A percentile compares a stretch with the other conserved stretches of the same genome.
phyloP scores from a whole-genome alignment of 805 yeast species.

The Monosporozyma aerobia region DNA sequence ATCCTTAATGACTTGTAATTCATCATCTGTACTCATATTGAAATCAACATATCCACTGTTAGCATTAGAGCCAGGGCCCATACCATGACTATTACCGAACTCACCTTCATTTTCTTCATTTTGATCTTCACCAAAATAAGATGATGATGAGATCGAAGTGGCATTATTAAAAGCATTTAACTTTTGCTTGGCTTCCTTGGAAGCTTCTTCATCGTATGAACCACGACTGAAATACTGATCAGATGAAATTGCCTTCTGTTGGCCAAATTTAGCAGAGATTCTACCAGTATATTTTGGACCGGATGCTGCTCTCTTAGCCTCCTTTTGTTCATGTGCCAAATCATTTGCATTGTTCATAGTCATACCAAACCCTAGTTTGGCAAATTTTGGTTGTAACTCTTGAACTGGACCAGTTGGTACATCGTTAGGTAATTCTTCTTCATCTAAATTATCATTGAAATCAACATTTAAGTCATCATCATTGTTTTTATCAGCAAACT shows the following conservation, averaged over 20 bases:
- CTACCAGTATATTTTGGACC: constrained; percentile 65
- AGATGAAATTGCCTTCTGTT: constrained; percentile 89
- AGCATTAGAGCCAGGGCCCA: constrained; percentile 9
- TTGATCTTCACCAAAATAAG: constrained; percentile 85
- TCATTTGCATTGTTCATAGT: constrained; percentile 50
- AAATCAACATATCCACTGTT: constrained; percentile 52
- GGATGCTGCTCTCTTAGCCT: constrained; percentile 34
- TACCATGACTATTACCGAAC: constrained; percentile 13
- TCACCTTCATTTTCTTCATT: constrained; percentile 32
- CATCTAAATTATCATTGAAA: constrained; percentile 10
- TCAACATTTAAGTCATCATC: constrained; percentile 8
- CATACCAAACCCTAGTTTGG: constrained; percentile 88
- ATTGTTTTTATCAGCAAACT: constrained; percentile 5
- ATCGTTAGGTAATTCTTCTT: constrained; percentile 5
- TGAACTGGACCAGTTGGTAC: constrained; percentile 14
- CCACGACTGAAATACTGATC: constrained; percentile 92
- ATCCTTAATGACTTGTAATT: constrained; percentile 78
- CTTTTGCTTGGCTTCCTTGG: constrained; percentile 73
- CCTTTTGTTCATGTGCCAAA: constrained; percentile 34
- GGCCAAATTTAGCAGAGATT: constrained; percentile 69
- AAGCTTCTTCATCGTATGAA: constrained; percentile 64
- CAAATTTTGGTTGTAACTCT: constrained; percentile 53
- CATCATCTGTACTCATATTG: constrained; percentile 75
- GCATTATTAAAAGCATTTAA: constrained; percentile 78
- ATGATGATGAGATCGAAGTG: constrained; percentile 80